These are phyloP conservation scores for Trypanosoma boissoni DNA, from an alignment of 208 protist genomes.

Conservation along the genomic window DNA sequence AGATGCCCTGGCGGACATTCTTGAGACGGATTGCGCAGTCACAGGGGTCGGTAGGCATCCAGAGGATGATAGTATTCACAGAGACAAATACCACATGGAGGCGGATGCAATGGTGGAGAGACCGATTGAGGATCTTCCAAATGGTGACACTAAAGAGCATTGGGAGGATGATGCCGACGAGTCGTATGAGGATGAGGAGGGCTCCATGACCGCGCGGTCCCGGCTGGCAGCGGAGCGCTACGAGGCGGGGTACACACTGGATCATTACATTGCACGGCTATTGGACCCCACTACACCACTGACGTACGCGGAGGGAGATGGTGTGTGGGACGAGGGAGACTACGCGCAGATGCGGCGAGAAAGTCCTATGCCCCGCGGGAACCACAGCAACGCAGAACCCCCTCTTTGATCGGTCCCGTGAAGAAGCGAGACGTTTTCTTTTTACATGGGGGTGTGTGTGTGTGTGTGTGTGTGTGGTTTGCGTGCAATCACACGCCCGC, in stretches of 20 bases:
- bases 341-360: slow-evolving; percentile 36
- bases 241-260: slow-evolving; percentile 40
- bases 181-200: slow-evolving; percentile 18
- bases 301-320: slow-evolving; percentile 84
- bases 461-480: no score
- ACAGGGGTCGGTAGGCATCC: no score
- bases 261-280: slow-evolving; percentile 65
- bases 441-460: no score
- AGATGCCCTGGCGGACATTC: background rate
- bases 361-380: no score
- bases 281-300: slow-evolving; percentile 46
- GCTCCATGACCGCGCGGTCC: slow-evolving; percentile 4
- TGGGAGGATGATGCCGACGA: slow-evolving; percentile 11
- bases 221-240: slow-evolving; percentile 40
- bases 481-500: no score
- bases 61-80: no score
- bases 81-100: slow-evolving; percentile 9
- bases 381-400: no score
- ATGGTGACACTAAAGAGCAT: slow-evolving; percentile 12
- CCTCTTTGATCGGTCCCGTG: no score
- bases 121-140: background rate
- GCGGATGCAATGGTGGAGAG: slow-evolving; percentile 2
- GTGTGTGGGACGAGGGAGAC: slow-evolving; percentile 87
- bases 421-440: no score
- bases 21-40: no score